These are phyloP conservation scores for Ochromonas danica DNA, from an alignment of 108 stramenopile species.

Conservation along the genomic window DNA sequence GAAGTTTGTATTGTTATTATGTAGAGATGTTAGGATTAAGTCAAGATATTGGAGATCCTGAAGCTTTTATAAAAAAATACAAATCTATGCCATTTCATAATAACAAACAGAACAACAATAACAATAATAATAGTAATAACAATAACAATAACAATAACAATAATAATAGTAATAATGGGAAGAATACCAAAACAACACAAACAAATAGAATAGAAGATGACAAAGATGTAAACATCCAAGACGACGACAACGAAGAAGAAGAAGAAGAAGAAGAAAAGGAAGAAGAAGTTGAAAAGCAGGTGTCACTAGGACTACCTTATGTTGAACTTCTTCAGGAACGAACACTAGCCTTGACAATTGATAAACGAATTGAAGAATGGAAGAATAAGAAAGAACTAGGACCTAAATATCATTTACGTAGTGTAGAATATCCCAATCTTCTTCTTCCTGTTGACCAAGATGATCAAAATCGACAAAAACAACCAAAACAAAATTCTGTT, in stretches of 20 bases:
- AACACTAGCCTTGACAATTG: not conserved
- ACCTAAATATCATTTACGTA: constrained; percentile 9
- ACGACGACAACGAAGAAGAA: not conserved
- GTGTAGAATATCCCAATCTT: not conserved
- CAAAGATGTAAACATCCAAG: not conserved
- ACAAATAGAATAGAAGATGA: not conserved
- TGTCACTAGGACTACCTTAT: too few species aligned
- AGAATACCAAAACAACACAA: not conserved
- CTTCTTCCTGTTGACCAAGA: not conserved
- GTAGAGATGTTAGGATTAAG: not conserved
- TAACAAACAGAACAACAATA: not conserved
- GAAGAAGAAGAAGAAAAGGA: not conserved
- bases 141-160: not conserved
- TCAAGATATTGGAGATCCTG: not conserved
- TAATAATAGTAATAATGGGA: not conserved
- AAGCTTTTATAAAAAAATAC: too few species aligned
- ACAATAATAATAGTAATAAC: not conserved
- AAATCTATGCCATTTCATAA: too few species aligned
- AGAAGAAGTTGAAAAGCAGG: not conserved
- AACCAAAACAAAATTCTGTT: not conserved
- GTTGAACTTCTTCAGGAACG: too few species aligned
- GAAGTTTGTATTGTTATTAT: not conserved
- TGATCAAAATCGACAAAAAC: not conserved
- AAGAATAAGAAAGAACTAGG: not conserved
- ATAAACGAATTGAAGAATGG: not conserved